Conservation (phyloP, 2,329 filamentous ascomycete species). For the Cladorrhinum sp. region DNA sequence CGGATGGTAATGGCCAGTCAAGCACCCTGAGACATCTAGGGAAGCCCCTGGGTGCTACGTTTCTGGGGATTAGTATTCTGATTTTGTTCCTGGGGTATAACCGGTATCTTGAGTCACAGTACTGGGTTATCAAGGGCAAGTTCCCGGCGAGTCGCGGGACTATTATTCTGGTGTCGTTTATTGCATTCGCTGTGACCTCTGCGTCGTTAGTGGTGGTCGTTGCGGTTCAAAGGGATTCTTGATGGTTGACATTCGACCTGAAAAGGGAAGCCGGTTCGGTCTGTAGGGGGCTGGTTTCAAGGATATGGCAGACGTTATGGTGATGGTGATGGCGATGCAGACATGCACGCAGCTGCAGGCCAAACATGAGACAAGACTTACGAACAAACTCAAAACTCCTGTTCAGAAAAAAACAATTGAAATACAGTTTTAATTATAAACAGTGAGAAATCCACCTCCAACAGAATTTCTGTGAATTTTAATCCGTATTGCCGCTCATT, state of each 20-base stretch:
- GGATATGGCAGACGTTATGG: background rate
- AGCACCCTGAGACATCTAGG: slow-evolving; percentile 60
- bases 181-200: slow-evolving; percentile 63
- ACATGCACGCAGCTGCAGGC: background rate
- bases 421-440: background rate
- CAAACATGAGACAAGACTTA: background rate
- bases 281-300: background rate
- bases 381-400: too few species aligned
- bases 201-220: slow-evolving; percentile 59
- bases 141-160: slow-evolving; percentile 77
- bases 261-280: background rate
- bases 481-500: too few species aligned
- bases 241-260: background rate
- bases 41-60: slow-evolving; percentile 72
- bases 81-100: slow-evolving; percentile 75
- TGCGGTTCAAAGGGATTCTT: slow-evolving; percentile 43
- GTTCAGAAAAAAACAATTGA: background rate
- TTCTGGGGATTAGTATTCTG: slow-evolving; percentile 71
- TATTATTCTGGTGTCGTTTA: slow-evolving; percentile 64
- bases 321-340: background rate
- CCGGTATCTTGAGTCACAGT: slow-evolving; percentile 73
- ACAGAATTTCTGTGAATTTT: too few species aligned
- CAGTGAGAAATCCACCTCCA: background rate
- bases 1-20: slow-evolving; percentile 33
- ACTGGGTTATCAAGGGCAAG: slow-evolving; percentile 76